A percentile compares a stretch with the other conserved stretches of the same genome.
phyloP scores from a whole-genome alignment of 148 eudicot genomes.

The Suaeda aralocaspica region DNA sequence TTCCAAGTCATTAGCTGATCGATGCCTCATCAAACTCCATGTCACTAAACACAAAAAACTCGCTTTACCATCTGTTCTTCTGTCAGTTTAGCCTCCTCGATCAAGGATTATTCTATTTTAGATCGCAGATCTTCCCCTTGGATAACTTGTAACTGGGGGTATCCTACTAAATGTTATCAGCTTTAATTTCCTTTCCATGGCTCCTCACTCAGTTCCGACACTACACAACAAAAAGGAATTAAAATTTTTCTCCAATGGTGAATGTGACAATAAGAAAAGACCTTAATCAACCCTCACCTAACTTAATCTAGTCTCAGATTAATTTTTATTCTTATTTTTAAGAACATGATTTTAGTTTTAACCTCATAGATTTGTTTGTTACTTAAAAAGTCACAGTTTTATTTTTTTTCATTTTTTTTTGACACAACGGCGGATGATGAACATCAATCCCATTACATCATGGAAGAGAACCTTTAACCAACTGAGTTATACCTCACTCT shows the following conservation, averaged over 20 bases:
- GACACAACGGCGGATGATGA: no score
- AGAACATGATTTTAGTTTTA: no score
- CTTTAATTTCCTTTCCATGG: slow-evolving; percentile 40
- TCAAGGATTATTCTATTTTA: slow-evolving; percentile 23
- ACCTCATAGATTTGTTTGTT: no score
- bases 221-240: slow-evolving; percentile 39
- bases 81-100: slow-evolving; percentile 21
- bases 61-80: slow-evolving; percentile 31
- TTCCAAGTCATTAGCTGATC: slow-evolving; percentile 21
- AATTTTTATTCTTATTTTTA: no score
- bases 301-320: no score
- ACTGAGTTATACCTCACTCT: no score
- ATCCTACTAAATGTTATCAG: slow-evolving; percentile 26
- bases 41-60: slow-evolving; percentile 34
- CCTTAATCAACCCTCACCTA: no score
- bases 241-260: slow-evolving; percentile 39
- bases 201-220: slow-evolving; percentile 32
- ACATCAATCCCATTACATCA: no score
- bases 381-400: no score
- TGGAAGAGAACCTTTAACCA: no score
- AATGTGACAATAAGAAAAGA: no score
- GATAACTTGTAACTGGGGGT: slow-evolving; percentile 27
- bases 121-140: slow-evolving; percentile 20
- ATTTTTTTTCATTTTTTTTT: no score
- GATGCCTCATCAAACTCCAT: slow-evolving; percentile 33